These are phyloP conservation scores for Ophiosphaerella herpotricha DNA, from an alignment of 2,329 filamentous ascomycete species.

Conservation along the genomic window DNA sequence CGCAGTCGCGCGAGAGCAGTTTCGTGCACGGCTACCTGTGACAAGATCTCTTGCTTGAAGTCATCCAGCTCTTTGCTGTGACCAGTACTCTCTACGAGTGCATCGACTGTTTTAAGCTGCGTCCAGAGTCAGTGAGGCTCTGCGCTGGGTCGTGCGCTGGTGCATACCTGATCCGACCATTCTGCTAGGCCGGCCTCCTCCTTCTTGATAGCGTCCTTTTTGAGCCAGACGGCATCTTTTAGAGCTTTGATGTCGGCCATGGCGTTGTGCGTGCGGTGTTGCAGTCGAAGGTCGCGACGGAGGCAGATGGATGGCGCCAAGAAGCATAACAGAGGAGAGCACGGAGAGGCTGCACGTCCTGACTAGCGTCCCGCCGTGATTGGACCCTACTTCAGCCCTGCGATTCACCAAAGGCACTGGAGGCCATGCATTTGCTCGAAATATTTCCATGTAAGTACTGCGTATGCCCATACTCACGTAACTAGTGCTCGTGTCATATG, in stretches of 20 bases:
- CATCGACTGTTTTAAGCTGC: conserved; percentile 66
- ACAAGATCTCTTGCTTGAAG: conserved; percentile 79
- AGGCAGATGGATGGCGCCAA: too few species aligned
- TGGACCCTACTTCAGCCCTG: conserved; percentile 23
- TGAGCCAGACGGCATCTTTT: conserved; percentile 33
- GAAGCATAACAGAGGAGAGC: too few species aligned
- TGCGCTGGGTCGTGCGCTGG: not conserved
- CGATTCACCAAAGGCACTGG: too few species aligned
- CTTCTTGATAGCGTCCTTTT: conserved; percentile 28
- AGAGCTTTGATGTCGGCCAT: conserved; percentile 34
- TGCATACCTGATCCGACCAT: conserved; percentile 15
- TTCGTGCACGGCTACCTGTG: conserved; percentile 78
- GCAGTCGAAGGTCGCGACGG: not conserved
- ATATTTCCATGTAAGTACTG: too few species aligned
- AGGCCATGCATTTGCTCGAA: too few species aligned
- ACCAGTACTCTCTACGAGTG: conserved; percentile 74
- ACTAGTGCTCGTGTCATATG: too few species aligned
- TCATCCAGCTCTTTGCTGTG: conserved; percentile 81
- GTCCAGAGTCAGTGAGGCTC: conserved; percentile 3
- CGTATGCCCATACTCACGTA: too few species aligned
- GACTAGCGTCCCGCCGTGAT: conserved; percentile 17
- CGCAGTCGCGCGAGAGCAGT: conserved; percentile 67
- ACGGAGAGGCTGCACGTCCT: conserved; percentile 4
- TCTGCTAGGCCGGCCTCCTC: conserved; percentile 24
- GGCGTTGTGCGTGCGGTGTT: conserved; percentile 1